Evolutionary conservation across 2,329 filamentous ascomycete genomes (phyloP).

Genomic region (Simplicillium sp.): DNA sequence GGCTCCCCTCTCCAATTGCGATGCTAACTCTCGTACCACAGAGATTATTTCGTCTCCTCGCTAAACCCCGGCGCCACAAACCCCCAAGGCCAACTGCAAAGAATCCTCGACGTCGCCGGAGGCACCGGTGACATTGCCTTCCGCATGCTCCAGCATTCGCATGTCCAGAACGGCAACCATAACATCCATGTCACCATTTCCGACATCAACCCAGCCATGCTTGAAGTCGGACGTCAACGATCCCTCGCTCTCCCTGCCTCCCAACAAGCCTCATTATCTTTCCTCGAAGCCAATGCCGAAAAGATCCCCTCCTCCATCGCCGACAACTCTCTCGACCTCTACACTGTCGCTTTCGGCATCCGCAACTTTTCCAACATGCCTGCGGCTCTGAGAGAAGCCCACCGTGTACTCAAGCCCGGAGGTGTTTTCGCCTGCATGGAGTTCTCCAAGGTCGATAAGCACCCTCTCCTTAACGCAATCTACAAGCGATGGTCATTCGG

Average conservation of each 20-base stretch:
- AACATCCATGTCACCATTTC: conserved; percentile 80
- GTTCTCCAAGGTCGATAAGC: conserved; percentile 75
- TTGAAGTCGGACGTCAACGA: conserved; percentile 77
- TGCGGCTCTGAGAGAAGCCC: conserved; percentile 71
- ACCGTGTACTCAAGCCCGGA: conserved; percentile 83
- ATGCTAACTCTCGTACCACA: conserved; percentile 14
- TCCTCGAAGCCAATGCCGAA: conserved; percentile 88
- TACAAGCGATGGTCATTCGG: conserved; percentile 97
- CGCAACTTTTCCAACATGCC: conserved; percentile 94
- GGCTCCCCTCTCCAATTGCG: too few relatives aligned
- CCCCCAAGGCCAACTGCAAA: conserved; percentile 36
- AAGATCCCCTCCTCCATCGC: conserved; percentile 54
- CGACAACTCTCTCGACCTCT: conserved; percentile 72
- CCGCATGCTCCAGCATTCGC: conserved; percentile 85
- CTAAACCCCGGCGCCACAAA: conserved; percentile 69
- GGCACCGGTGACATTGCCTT: conserved; percentile 98
- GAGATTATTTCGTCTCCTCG: conserved; percentile 84
- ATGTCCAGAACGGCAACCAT: conserved; percentile 65
- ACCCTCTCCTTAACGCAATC: conserved; percentile 67
- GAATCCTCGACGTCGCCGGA: conserved; percentile 93
- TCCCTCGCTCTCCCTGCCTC: conserved; percentile 47
- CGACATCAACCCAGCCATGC: conserved; percentile 95
- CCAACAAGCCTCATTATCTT: conserved; percentile 53
- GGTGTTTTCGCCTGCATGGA: conserved; percentile 95
- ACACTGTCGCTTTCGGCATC: conserved; percentile 96